Percentiles rank a stretch among this genome's conserved stretches.
These are phyloP conservation scores for Lactuca sativa DNA, from an alignment of 129 eudicot genomes.

Conservation along the genomic window DNA sequence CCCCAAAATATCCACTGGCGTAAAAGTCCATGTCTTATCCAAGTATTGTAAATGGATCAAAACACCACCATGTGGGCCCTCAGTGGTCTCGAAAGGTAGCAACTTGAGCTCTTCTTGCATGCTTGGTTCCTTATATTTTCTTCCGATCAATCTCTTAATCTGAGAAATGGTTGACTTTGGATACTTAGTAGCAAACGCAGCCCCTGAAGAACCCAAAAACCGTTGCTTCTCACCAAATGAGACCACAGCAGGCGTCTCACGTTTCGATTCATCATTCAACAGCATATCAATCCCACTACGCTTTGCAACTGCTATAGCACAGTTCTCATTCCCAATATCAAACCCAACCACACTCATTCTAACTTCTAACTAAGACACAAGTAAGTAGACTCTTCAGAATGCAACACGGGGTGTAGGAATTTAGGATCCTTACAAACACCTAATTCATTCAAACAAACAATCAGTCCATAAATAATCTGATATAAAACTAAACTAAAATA, in stretches of 20 bases:
- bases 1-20: slow-evolving; percentile 73
- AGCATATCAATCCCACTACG: slow-evolving; percentile 69
- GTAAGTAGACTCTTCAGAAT: neutral
- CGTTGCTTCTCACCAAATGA: slow-evolving; percentile 86
- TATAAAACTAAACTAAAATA: too few relatives aligned
- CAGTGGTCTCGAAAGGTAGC: slow-evolving; percentile 61
- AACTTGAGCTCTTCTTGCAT: slow-evolving; percentile 60
- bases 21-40: slow-evolving; percentile 48
- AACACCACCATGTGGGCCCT: slow-evolving; percentile 62
- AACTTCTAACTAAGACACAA: neutral
- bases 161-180: slow-evolving; percentile 78
- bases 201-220: slow-evolving; percentile 72
- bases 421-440: neutral
- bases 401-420: too few relatives aligned
- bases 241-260: slow-evolving; percentile 75
- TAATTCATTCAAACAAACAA: neutral
- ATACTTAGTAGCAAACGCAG: slow-evolving; percentile 64
- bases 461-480: neutral
- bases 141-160: slow-evolving; percentile 75
- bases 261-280: slow-evolving; percentile 64
- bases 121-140: slow-evolving; percentile 37
- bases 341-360: slow-evolving; percentile 77
- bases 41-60: slow-evolving; percentile 65
- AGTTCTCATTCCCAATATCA: slow-evolving; percentile 79
- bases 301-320: slow-evolving; percentile 68